Conservation (phyloP, 2,329 filamentous ascomycete species). For the Pseudonectria buxi region DNA sequence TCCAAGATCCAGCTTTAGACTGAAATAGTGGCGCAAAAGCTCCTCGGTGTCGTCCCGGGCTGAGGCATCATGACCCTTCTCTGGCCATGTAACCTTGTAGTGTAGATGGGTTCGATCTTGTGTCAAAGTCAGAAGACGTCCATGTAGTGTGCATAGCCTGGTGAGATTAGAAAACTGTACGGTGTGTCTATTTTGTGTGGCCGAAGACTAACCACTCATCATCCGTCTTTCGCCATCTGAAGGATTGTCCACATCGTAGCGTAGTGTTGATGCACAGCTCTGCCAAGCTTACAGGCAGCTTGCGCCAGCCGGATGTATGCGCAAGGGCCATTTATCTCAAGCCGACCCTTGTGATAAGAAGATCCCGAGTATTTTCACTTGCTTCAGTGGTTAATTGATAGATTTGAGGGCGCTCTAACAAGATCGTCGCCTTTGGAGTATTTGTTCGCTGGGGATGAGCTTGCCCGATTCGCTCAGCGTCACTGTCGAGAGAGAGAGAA, state of each 20-base stretch:
- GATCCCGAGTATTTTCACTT: not conserved
- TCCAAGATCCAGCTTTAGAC: slow-evolving; percentile 69
- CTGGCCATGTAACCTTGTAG: slow-evolving; percentile 65
- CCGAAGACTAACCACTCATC: slow-evolving; percentile 64
- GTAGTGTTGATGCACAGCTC: slow-evolving; percentile 95
- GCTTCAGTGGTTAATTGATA: slow-evolving; percentile 2
- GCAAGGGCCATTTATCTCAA: slow-evolving; percentile 28
- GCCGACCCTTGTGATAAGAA: not conserved
- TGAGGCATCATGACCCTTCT: slow-evolving; percentile 11
- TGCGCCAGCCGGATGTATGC: slow-evolving; percentile 72
- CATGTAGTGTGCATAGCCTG: slow-evolving; percentile 76
- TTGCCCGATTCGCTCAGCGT: not conserved
- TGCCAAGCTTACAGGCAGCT: slow-evolving; percentile 70
- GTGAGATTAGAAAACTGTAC: slow-evolving; percentile 5
- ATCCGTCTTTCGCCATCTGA: slow-evolving; percentile 82
- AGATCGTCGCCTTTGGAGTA: not conserved
- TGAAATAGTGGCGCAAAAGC: slow-evolving; percentile 80
- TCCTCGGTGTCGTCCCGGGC: slow-evolving; percentile 61
- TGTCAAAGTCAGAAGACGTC: slow-evolving; percentile 75
- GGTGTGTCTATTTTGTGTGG: no score
- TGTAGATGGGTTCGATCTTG: slow-evolving; percentile 75
- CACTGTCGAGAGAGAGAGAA: no score
- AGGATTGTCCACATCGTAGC: slow-evolving; percentile 90
- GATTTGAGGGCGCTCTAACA: slow-evolving; percentile 1
- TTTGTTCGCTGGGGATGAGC: not conserved